A percentile compares a stretch with the other conserved stretches of the same genome.
Evolutionary conservation across 1,284 basidiomycete species (phyloP).

Genomic region (Inonotus obliquus): DNA sequence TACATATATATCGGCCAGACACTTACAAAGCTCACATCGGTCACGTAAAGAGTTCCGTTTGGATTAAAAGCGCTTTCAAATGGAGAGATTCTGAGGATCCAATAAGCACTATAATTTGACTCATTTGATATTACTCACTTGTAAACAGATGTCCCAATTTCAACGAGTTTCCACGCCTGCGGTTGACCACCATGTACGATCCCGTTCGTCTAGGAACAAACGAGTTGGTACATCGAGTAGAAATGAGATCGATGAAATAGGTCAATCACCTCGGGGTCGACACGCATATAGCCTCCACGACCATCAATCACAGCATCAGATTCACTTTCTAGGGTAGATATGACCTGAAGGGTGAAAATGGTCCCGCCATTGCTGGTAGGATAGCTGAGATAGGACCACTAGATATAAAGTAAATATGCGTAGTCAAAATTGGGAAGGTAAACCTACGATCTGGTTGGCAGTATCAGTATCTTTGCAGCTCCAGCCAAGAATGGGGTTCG

Average conservation of each 20-base stretch:
- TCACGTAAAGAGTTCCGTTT: conserved; percentile 4
- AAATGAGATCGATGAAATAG: not conserved
- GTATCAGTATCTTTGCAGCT: conserved; percentile 1
- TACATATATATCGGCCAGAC: too few species aligned
- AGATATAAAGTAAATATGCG: not conserved
- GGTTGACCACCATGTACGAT: conserved; percentile 13
- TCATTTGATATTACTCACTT: not conserved
- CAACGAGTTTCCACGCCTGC: conserved; percentile 8
- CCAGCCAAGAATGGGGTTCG: conserved; percentile 11
- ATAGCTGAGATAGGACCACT: conserved; percentile 13
- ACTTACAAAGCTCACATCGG: conserved; percentile 4
- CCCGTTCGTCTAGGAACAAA: conserved; percentile 4
- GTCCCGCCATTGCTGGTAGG: conserved; percentile 5
- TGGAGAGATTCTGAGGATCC: not conserved
- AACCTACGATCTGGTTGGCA: conserved; percentile 1
- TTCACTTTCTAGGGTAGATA: not conserved
- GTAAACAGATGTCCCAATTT: not conserved
- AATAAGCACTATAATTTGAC: too few species aligned
- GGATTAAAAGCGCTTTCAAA: conserved; percentile 6
- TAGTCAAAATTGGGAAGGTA: not conserved
- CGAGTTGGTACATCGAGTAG: not conserved
- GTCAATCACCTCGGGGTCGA: conserved; percentile 4
- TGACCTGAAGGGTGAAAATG: conserved; percentile 9
- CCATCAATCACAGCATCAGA: not conserved
- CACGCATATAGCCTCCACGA: conserved; percentile 10